Percentiles rank a stretch among this genome's conserved stretches.
Conservation (phyloP, 805 yeast genomes). For the Yarrowia deformans region DNA sequence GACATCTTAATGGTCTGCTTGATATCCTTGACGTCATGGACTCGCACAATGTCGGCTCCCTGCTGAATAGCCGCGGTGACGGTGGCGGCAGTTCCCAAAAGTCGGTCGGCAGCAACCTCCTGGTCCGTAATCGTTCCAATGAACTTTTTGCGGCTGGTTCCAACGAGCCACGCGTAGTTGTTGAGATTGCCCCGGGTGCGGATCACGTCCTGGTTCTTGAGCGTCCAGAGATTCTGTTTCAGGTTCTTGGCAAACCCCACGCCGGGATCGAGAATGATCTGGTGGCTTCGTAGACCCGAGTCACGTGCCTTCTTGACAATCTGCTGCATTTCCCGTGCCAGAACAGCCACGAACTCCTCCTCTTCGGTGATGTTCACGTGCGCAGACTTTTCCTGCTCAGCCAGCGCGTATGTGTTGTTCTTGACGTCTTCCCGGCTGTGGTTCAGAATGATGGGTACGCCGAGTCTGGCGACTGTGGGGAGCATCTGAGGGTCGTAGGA, state of each 20-base stretch:
- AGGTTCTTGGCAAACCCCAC: conserved; percentile 90
- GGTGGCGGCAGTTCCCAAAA: conserved; percentile 77
- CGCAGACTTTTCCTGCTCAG: conserved; percentile 56
- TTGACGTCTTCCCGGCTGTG: conserved; percentile 84
- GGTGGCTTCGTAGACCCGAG: conserved; percentile 85
- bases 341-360: conserved; percentile 56
- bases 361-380: conserved; percentile 45
- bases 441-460: conserved; percentile 77
- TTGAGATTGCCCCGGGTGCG: conserved; percentile 40
- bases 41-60: conserved; percentile 82
- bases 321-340: conserved; percentile 68
- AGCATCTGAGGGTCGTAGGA: conserved; percentile 71
- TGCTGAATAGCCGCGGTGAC: conserved; percentile 75
- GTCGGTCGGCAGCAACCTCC: conserved; percentile 64
- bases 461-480: conserved; percentile 66
- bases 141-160: conserved; percentile 88
- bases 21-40: conserved; percentile 78
- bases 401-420: conserved; percentile 68
- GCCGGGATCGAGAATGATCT: conserved; percentile 91
- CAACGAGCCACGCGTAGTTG: conserved; percentile 74
- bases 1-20: conserved; percentile 64
- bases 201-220: conserved; percentile 54
- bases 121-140: conserved; percentile 76
- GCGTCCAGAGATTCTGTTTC: conserved; percentile 71
- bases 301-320: conserved; percentile 63